phyloP scores from a whole-genome alignment of 306 rosid genomes.

The Neltuma alba region DNA sequence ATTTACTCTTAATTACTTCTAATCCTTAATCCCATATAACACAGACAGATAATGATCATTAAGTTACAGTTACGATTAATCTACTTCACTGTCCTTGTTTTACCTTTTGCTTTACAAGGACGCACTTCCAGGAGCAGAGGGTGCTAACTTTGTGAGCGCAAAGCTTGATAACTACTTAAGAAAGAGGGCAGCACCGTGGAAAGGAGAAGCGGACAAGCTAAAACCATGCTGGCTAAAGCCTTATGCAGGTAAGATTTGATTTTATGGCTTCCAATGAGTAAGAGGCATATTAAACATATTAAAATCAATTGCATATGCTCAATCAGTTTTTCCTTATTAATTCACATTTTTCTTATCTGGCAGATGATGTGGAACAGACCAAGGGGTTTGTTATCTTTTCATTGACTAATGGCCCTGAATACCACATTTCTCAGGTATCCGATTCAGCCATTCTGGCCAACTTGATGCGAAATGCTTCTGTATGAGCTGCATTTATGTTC shows the following conservation, averaged over 20 bases:
- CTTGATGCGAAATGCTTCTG: constrained; percentile 19
- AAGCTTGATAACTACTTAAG: constrained; percentile 43
- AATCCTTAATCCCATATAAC: not conserved
- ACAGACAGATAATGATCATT: not conserved
- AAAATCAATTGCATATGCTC: not conserved
- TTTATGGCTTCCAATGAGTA: not conserved
- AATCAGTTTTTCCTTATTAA: not conserved
- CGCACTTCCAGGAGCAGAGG: constrained; percentile 57
- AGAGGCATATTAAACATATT: constrained; percentile 5
- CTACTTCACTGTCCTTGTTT: constrained; percentile 1
- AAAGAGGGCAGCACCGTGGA: constrained; percentile 55
- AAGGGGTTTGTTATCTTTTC: constrained; percentile 74
- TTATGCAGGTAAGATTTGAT: constrained; percentile 47
- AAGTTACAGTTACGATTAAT: not conserved
- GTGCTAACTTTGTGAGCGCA: constrained; percentile 39
- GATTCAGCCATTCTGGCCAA: constrained; percentile 4
- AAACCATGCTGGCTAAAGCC: constrained; percentile 78
- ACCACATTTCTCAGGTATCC: constrained; percentile 81
- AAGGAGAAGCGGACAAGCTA: constrained; percentile 53
- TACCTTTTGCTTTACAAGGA: constrained; percentile 46
- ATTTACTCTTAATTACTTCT: not conserved
- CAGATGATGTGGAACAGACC: constrained; percentile 68
- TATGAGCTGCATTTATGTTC: not conserved
- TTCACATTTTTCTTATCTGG: constrained; percentile 29
- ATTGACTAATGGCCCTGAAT: constrained; percentile 82